Conservation (phyloP, 148 eudicot species). For the Fagopyrum esculentum region DNA sequence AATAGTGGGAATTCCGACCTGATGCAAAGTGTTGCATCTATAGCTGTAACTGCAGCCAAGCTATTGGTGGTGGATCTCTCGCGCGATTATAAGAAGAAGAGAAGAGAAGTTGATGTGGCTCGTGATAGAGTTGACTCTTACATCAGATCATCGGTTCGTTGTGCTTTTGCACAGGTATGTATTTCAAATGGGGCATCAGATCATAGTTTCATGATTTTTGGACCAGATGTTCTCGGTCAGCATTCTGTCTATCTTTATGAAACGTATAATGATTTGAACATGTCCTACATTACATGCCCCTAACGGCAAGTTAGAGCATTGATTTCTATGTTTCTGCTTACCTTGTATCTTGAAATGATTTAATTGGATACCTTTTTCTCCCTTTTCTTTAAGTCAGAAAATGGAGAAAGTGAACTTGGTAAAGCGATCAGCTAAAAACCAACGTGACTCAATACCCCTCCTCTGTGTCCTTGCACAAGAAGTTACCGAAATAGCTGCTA, state of each 20-base stretch:
- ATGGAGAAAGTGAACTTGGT: conserved; percentile 60
- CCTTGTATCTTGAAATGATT: conserved; percentile 1
- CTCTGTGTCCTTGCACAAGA: conserved; percentile 87
- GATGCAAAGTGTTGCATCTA: conserved; percentile 62
- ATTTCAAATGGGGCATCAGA: not conserved
- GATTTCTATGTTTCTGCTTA: not conserved
- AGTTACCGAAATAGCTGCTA: conserved; percentile 68
- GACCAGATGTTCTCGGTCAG: not conserved
- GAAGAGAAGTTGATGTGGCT: conserved; percentile 50
- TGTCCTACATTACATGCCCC: not conserved
- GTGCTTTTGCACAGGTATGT: conserved; percentile 61
- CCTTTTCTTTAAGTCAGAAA: conserved; percentile 47
- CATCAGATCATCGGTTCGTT: conserved; percentile 70
- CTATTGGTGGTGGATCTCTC: conserved; percentile 54
- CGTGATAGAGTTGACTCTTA: conserved; percentile 62
- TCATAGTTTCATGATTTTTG: not conserved
- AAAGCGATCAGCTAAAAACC: conserved; percentile 53
- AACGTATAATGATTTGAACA: not conserved
- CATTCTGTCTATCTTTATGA: not conserved
- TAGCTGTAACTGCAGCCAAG: conserved; percentile 57
- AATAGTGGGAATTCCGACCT: conserved; percentile 42
- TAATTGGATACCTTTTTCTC: not conserved
- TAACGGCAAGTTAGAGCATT: not conserved
- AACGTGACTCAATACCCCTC: conserved; percentile 57
- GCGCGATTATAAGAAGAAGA: conserved; percentile 42